A percentile compares a stretch with the other conserved stretches of the same genome.
Conservation (phyloP, 345 rosid species). For the Salix dunnii region DNA sequence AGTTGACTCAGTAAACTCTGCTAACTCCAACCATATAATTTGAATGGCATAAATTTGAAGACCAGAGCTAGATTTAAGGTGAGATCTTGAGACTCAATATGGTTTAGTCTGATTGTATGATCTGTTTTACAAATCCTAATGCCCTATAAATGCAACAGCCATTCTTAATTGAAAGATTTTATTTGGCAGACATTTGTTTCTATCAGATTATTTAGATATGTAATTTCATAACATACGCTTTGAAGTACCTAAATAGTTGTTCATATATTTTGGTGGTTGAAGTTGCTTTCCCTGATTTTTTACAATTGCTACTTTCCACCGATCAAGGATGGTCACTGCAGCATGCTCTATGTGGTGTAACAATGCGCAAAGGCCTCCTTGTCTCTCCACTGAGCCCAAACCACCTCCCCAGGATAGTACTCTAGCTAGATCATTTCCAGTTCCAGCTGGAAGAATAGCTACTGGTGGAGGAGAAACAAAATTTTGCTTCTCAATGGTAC, state of each 20-base stretch:
- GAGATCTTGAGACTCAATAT: neutral
- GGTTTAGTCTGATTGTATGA: neutral
- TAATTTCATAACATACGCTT: neutral
- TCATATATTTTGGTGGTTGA: slow-evolving; percentile 62
- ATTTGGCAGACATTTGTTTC: neutral
- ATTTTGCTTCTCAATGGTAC: slow-evolving; percentile 65
- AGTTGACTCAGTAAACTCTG: no score
- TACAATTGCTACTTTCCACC: slow-evolving; percentile 56
- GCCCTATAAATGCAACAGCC: neutral
- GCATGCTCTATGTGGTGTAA: slow-evolving; percentile 70
- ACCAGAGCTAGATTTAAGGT: neutral
- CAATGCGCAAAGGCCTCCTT: slow-evolving; percentile 59
- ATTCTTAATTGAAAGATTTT: neutral
- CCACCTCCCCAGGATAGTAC: slow-evolving; percentile 88
- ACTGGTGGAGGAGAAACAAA: slow-evolving; percentile 81
- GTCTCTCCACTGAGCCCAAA: slow-evolving; percentile 58
- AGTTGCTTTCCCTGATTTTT: slow-evolving; percentile 46
- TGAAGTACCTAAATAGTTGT: slow-evolving; percentile 70
- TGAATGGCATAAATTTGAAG: neutral
- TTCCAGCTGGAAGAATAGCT: slow-evolving; percentile 80
- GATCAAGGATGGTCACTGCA: slow-evolving; percentile 80
- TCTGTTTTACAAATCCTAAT: neutral
- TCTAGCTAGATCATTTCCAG: slow-evolving; percentile 81
- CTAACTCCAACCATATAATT: neutral
- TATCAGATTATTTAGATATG: neutral